Base-by-base conservation (phyloP, 2,329 filamentous ascomycete genomes). In the Cylindrodendrum hubeiense region DNA sequence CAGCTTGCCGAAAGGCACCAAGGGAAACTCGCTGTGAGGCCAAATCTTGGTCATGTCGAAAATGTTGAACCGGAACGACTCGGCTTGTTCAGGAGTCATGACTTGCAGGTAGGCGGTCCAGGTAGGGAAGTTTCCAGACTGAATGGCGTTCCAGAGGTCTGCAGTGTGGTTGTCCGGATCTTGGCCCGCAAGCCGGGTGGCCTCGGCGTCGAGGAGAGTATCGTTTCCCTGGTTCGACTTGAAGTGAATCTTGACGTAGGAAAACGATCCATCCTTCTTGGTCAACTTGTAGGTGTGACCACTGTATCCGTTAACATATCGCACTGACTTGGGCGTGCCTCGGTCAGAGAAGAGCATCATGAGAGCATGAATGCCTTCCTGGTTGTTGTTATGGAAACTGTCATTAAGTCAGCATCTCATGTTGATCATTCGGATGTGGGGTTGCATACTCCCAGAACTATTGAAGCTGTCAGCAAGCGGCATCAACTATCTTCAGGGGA, bases 41-140 rank as follows among this genome's bases (percentile, higher is more conserved):
- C 90, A 92, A 71, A 90, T 85, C 78, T 92, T 91, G 54, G 90
- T 93, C 67, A 91, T 79, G 73, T 93, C 91, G 66, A 93, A 91
- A 66, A 92, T 81, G 77, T 89, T 90, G 82, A 85, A 89, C 44
- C 81, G 82, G 75, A 87, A 88, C 62, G 85, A 83, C 73, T 90
- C 85, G 3, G 89, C 89, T 70, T 91, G 83, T 66, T 88, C 86
- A 1, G 89, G 89, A 19, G 84, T 86, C 65, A 92, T 83, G 5
- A 87, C 83, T 77, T 93, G 91, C 2, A 91, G 83, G 67, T 88
- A 90, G 66, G 87, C 84, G 19, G 84, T 89, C 89, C 90, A 93
- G 21, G 82, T 86, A 5, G 89, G 89, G 69, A 84, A 83, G 12
- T 92, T 85, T 37, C 89, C 88, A 30, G 82, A 82, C 62, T 87